Evolutionary conservation across 805 yeast genomes (phyloP).

Genomic region (Ogataea chonburiensis): DNA sequence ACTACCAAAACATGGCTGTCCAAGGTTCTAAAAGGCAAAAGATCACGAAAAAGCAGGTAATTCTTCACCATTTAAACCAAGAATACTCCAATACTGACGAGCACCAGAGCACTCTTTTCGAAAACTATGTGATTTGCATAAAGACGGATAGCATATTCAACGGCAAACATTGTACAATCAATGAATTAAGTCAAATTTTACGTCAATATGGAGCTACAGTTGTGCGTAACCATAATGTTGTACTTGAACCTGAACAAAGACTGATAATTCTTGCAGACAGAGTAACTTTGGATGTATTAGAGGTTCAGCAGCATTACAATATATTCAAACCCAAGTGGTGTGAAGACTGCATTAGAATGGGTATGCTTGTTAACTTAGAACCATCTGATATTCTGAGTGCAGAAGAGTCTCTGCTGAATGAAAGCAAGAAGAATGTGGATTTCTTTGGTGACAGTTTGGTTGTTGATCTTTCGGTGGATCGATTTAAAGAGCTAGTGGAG

Average conservation of each 20-base stretch:
- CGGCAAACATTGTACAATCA: slow-evolving; percentile 30
- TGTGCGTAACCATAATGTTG: slow-evolving; percentile 37
- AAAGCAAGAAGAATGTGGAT: slow-evolving; percentile 46
- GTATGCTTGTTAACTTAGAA: slow-evolving; percentile 51
- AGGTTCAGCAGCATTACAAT: slow-evolving; percentile 45
- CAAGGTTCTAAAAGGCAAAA: slow-evolving; percentile 30
- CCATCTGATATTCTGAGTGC: slow-evolving; percentile 55
- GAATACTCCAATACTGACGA: slow-evolving; percentile 3
- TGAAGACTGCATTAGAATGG: slow-evolving; percentile 54
- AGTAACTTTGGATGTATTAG: slow-evolving; percentile 38
- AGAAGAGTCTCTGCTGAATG: slow-evolving; percentile 29
- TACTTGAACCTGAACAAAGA: slow-evolving; percentile 13
- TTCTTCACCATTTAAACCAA: slow-evolving; percentile 16
- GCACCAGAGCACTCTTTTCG: slow-evolving; percentile 37
- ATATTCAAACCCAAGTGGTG: slow-evolving; percentile 72
- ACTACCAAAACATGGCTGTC: slow-evolving; percentile 16
- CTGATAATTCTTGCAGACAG: slow-evolving; percentile 39
- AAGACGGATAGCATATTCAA: slow-evolving; percentile 45
- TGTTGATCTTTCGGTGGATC: slow-evolving; percentile 29
- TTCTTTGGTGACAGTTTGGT: slow-evolving; percentile 60
- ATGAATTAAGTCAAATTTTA: slow-evolving; percentile 40
- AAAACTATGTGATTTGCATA: slow-evolving; percentile 46
- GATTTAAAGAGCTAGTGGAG: slow-evolving; percentile 24
- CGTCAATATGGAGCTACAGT: slow-evolving; percentile 50
- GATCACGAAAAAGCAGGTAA: slow-evolving; percentile 19